Evolutionary conservation across 805 yeast genomes (phyloP), one percentile per base, ranked within the genome.

Genomic region (Candida hispaniensis): DNA sequence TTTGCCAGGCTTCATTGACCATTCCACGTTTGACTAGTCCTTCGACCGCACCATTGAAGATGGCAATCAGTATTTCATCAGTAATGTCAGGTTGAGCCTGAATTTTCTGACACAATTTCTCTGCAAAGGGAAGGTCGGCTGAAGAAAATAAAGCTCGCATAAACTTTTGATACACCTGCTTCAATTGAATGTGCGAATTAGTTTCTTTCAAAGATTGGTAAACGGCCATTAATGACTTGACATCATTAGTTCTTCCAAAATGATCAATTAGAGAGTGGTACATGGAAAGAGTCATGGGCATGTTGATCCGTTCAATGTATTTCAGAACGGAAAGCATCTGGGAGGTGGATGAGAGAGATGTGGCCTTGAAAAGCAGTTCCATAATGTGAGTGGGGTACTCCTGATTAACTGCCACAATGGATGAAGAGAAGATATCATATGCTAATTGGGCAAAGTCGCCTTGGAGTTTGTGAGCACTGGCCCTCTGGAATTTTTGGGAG

Each of bases 231-330:
- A 32, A 10, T 13, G 36, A 32, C 14, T 32, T 11, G 28, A 17
- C 14, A 23, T 32, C 36, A 17, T 23, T 16, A 7, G 10, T n/a
- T 6, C 18, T 14, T 4, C 23, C 16, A 23, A 32, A 32, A 12
- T 32, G 36, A 18, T 32, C 36, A 21, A 32, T 32, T 28, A 32
- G 28, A 9, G 36, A 32, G 28, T 23, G 23, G 28, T 32, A 32
- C 6, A 27, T 23, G 8, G 36, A 32, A 11, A 32, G 13, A 8
- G 36, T 23, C 14, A 28, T 27, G 8, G 17, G 9, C 36, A 23
- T 9, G 7, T 28, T 28, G 7, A 23, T 23, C 3, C 22, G 15
- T n/a, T 32, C 36, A 1, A 32, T 14, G 7, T 21, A 21, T 14
- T 32, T 22, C 6, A 32, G 22, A 2, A 32, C 13, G 4, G 23